Percentiles rank a stretch among this genome's conserved stretches.
phyloP scores from a whole-genome alignment of 176 grass and related monocot genomes.

The Oryza rufipogon region DNA sequence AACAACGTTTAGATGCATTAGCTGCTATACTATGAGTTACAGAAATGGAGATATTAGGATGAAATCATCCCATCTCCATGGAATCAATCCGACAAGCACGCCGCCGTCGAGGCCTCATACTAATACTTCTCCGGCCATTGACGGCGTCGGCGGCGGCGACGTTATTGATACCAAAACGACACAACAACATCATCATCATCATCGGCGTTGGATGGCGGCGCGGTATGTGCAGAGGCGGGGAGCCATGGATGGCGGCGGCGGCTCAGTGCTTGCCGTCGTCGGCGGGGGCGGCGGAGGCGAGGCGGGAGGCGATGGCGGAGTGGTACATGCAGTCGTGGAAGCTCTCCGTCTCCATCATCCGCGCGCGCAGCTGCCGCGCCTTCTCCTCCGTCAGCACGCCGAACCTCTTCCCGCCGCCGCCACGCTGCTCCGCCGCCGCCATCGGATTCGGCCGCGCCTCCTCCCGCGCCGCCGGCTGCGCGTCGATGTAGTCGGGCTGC shows the following conservation, averaged over 20 bases:
- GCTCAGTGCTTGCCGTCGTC: constrained; percentile 18
- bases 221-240: neutral
- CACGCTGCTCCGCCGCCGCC: neutral
- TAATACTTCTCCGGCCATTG: neutral
- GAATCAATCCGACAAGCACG: neutral
- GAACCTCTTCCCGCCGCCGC: constrained; percentile 47
- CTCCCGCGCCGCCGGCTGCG: neutral
- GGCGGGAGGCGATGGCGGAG: constrained; percentile 97
- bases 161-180: constrained; percentile 9
- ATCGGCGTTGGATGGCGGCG: neutral
- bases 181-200: constrained; percentile 1
- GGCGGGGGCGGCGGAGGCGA: constrained; percentile 67
- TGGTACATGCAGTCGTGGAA: constrained; percentile 98
- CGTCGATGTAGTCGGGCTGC: constrained; percentile 86
- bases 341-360: constrained; percentile 75
- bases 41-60: neutral
- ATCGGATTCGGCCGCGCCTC: neutral
- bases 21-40: neutral
- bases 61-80: neutral
- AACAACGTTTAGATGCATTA: neutral
- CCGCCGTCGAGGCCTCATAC: neutral
- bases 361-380: constrained; percentile 75
- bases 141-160: neutral
- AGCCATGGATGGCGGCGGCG: neutral
- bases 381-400: constrained; percentile 92